These are phyloP conservation scores for Starmerella vaccinii DNA, from an alignment of 805 yeast species.

Conservation along the genomic window DNA sequence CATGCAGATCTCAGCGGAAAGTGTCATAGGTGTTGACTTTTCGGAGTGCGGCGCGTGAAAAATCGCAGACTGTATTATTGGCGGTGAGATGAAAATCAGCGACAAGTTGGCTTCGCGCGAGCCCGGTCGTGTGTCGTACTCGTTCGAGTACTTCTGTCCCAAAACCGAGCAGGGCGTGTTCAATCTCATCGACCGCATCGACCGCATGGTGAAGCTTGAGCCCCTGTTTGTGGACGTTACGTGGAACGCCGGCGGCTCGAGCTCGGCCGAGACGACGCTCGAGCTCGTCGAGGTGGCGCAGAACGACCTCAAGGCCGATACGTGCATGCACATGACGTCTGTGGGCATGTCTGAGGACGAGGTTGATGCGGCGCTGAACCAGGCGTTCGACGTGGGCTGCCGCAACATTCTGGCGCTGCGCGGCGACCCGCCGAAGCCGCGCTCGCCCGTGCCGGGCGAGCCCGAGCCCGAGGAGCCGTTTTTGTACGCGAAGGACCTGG, in stretches of 20 bases:
- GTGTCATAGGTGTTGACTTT: constrained; percentile 3
- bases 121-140: constrained; percentile 46
- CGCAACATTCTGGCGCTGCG: constrained; percentile 88
- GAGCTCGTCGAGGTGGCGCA: constrained; percentile 90
- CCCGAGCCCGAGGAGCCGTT: constrained; percentile 36
- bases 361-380: constrained; percentile 73
- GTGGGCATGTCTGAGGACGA: constrained; percentile 79
- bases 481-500: constrained; percentile 77
- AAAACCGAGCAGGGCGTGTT: constrained; percentile 96
- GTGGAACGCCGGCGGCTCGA: constrained; percentile 96
- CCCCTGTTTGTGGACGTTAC: constrained; percentile 93
- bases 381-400: constrained; percentile 86
- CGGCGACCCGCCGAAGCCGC: constrained; percentile 83
- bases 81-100: constrained; percentile 35
- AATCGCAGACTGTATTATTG: too few species aligned
- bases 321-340: constrained; percentile 97
- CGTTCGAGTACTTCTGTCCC: constrained; percentile 95
- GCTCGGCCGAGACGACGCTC: constrained; percentile 57
- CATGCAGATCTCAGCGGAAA: constrained; percentile 1
- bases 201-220: constrained; percentile 83
- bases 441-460: constrained; percentile 42
- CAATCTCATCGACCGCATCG: constrained; percentile 93
- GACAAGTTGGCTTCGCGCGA: constrained; percentile 34
- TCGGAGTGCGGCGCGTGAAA: background rate
- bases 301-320: constrained; percentile 80